Percentiles rank a stretch among this genome's conserved stretches.
phyloP scores from a whole-genome alignment of 2,329 filamentous ascomycete genomes.

The Penicillium polonicum region DNA sequence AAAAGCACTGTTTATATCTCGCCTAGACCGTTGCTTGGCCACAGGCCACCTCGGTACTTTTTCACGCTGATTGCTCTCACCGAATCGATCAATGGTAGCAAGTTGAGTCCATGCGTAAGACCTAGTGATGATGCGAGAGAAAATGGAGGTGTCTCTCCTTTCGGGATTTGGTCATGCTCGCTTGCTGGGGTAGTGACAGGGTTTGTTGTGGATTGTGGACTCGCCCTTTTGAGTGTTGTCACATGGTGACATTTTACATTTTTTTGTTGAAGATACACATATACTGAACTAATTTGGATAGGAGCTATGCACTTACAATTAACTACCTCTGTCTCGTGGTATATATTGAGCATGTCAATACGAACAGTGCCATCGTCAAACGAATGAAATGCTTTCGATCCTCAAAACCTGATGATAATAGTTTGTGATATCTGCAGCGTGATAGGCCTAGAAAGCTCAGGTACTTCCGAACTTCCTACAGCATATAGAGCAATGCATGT shows the following conservation, averaged over 20 bases:
- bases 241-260: background rate
- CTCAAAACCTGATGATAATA: background rate
- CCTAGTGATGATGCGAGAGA: background rate
- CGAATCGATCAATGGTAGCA: conserved; percentile 41
- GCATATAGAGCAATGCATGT: background rate
- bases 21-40: conserved; percentile 50
- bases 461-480: too few relatives aligned
- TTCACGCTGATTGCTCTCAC: conserved; percentile 52
- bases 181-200: background rate
- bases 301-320: background rate
- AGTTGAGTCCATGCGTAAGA: conserved; percentile 32
- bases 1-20: conserved; percentile 46
- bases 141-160: background rate
- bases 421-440: background rate
- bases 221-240: background rate
- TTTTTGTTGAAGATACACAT: background rate
- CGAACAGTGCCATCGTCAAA: too few relatives aligned
- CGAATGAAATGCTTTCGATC: background rate
- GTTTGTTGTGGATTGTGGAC: background rate
- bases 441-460: background rate
- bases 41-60: conserved; percentile 55
- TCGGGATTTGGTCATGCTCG: background rate
- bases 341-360: background rate
- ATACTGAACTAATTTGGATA: background rate
- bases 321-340: background rate